Evolutionary conservation across 139 green algal species (phyloP).

Genomic region (Chlorella sorokiniana): DNA sequence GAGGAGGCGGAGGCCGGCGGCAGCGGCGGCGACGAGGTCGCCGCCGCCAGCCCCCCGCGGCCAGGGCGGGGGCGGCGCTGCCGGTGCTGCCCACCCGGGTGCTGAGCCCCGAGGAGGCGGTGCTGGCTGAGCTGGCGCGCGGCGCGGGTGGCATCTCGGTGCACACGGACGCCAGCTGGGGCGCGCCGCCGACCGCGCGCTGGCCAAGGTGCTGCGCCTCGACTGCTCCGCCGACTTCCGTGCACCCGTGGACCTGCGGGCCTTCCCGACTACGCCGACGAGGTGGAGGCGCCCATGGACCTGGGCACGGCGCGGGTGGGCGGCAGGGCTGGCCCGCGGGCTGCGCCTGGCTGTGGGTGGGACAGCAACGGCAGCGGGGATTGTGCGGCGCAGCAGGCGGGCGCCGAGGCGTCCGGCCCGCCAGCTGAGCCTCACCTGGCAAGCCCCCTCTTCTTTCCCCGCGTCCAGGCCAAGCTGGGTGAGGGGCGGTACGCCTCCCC

Average conservation of each 20-base stretch:
- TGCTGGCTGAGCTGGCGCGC: slow-evolving; percentile 11
- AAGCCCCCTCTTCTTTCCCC: neutral
- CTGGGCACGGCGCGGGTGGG: slow-evolving; percentile 11
- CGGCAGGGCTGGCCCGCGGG: too few relatives aligned
- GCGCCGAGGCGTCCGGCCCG: too few relatives aligned
- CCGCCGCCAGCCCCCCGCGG: too few relatives aligned
- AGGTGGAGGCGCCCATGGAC: slow-evolving; percentile 29
- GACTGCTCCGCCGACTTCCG: slow-evolving; percentile 10
- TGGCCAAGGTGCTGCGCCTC: slow-evolving; percentile 12
- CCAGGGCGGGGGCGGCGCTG: neutral
- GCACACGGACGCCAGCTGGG: slow-evolving; percentile 30
- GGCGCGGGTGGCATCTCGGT: neutral
- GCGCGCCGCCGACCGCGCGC: neutral
- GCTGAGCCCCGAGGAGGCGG: neutral
- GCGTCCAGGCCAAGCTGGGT: slow-evolving; percentile 1
- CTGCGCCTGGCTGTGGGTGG: neutral
- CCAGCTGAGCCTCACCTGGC: neutral
- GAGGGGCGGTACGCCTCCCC: neutral
- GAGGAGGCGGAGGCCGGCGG: neutral
- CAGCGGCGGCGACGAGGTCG: neutral
- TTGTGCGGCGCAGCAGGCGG: neutral
- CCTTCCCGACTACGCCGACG: slow-evolving; percentile 22
- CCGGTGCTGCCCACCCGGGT: neutral
- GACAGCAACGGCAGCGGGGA: neutral
- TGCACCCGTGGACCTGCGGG: slow-evolving; percentile 6